Conservation (phyloP, 768 basidiomycete genomes). For the Imleria badia region DNA sequence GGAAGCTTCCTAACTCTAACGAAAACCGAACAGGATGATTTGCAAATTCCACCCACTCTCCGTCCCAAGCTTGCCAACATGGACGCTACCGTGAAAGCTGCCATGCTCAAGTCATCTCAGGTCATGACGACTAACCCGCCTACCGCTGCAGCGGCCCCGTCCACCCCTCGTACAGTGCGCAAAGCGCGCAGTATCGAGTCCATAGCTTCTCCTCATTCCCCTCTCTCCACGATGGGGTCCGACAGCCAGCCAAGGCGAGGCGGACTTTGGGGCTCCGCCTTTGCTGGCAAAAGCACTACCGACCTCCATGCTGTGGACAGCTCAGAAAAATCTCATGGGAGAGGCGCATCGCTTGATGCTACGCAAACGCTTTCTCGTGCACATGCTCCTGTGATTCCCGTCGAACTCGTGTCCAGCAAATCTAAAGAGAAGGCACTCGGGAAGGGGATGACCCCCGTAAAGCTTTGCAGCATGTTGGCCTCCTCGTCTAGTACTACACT, state of each 20-base stretch:
- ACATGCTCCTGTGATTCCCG: conserved; percentile 45
- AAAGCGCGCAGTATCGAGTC: conserved; percentile 75
- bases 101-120: conserved; percentile 87
- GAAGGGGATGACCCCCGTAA: conserved; percentile 61
- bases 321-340: conserved; percentile 44
- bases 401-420: conserved; percentile 36
- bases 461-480: conserved; percentile 65
- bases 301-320: conserved; percentile 26
- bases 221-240: conserved; percentile 38
- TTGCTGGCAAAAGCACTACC: conserved; percentile 33
- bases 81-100: conserved; percentile 84
- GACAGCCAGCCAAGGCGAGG: conserved; percentile 33
- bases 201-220: conserved; percentile 49
- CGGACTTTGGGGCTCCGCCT: conserved; percentile 22
- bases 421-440: conserved; percentile 53
- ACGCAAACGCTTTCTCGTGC: conserved; percentile 52
- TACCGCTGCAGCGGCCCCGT: conserved; percentile 31
- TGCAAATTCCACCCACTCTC: conserved; percentile 79
- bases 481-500: conserved; percentile 70
- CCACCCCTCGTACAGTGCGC: conserved; percentile 58
- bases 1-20: background rate
- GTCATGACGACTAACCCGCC: conserved; percentile 48
- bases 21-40: conserved; percentile 61
- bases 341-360: conserved; percentile 64
- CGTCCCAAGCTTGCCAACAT: conserved; percentile 78